Evolutionary conservation across 495 filamentous ascomycete genomes (phyloP).

Genomic region (Podospora pseudopauciseta): DNA sequence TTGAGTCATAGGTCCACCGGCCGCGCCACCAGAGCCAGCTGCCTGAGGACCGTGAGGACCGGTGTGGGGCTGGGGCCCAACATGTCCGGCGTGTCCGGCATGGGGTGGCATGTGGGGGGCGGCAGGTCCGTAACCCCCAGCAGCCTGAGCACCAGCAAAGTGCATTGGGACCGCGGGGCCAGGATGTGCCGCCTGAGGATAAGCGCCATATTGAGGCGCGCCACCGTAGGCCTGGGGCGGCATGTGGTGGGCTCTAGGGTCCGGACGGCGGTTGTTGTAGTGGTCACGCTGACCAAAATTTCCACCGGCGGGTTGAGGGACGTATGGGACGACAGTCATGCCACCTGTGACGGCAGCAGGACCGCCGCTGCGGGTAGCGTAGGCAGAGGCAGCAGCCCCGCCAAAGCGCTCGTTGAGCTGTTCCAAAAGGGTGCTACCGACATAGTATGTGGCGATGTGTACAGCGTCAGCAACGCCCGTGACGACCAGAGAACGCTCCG

Average conservation of each 20-base stretch:
- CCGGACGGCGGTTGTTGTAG: constrained; percentile 60
- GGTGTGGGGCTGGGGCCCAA: constrained; percentile 47
- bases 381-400: constrained; percentile 91
- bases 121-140: constrained; percentile 61
- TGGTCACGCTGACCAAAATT: constrained; percentile 89
- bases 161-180: constrained; percentile 68
- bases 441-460: constrained; percentile 98
- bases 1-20: constrained; percentile 87
- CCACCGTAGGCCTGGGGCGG: constrained; percentile 35
- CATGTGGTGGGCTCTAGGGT: constrained; percentile 60
- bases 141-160: constrained; percentile 49
- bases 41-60: constrained; percentile 66
- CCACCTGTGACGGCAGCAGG: constrained; percentile 91
- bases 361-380: constrained; percentile 90
- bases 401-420: constrained; percentile 95
- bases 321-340: constrained; percentile 96
- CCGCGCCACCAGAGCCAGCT: constrained; percentile 59
- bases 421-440: constrained; percentile 91
- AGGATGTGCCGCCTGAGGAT: constrained; percentile 56
- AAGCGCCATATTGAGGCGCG: constrained; percentile 60
- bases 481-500: constrained; percentile 93
- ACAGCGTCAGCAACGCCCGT: constrained; percentile 90
- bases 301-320: constrained; percentile 85
- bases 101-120: constrained; percentile 71
- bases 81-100: constrained; percentile 54